Evolutionary conservation across 73 alveolate genomes (phyloP).

Genomic region (Paraurostyla sp.): DNA sequence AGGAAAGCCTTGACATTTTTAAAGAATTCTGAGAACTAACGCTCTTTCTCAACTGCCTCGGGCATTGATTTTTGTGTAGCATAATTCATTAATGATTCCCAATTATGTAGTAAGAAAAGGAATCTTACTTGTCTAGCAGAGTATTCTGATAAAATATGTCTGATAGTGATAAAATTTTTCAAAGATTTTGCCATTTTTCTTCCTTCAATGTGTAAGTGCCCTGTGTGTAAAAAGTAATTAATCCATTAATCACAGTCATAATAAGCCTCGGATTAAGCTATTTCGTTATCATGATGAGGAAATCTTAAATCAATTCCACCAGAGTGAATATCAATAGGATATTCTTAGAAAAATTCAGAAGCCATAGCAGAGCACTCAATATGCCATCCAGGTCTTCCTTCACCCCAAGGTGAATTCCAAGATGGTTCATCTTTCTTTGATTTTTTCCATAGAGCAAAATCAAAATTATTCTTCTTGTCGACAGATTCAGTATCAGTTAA

Average conservation of each 20-base stretch:
- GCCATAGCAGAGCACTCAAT: constrained; percentile 98
- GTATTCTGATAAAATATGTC: constrained; percentile 84
- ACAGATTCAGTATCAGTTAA: constrained; percentile 80
- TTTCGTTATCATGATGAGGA: constrained; percentile 99
- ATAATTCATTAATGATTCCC: constrained; percentile 96
- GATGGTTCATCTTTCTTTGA: constrained; percentile 98
- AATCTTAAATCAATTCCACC: constrained; percentile 95
- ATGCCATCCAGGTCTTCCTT: constrained; percentile 99
- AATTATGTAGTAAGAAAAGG: constrained; percentile 91
- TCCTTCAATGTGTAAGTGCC: constrained; percentile 99
- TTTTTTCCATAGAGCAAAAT: constrained; percentile 99
- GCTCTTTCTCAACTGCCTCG: constrained; percentile 94
- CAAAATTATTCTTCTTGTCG: constrained; percentile 93
- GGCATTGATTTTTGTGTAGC: constrained; percentile 81
- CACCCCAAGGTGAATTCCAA: constrained; percentile 99
- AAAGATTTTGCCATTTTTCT: constrained; percentile 98
- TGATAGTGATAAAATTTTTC: constrained; percentile 98
- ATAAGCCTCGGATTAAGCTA: constrained; percentile 93
- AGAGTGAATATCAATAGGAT: constrained; percentile 86
- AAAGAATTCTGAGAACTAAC: constrained; percentile 90
- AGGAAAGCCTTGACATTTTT: constrained; percentile 83
- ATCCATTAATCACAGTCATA: constrained; percentile 92
- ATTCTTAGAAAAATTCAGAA: constrained; percentile 70
- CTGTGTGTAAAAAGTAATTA: constrained; percentile 98
- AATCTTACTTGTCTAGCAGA: constrained; percentile 94